These are phyloP conservation scores for Nevesoporus exiguus DNA, from an alignment of 768 basidiomycete species.

Conservation along the genomic window DNA sequence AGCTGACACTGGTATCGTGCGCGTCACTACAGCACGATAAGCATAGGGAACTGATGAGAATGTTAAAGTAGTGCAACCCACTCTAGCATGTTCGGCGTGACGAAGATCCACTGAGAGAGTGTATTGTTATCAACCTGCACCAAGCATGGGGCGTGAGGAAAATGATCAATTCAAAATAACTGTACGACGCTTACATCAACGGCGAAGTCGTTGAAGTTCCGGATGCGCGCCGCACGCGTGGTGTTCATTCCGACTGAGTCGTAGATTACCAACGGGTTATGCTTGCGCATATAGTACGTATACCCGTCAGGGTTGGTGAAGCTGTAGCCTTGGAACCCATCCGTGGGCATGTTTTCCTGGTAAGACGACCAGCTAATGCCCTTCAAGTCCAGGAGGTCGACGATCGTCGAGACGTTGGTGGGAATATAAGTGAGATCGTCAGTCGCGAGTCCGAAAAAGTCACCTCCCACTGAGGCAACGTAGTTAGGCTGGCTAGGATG, in stretches of 20 bases:
- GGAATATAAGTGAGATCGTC: slow-evolving; percentile 24
- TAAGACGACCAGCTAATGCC: slow-evolving; percentile 59
- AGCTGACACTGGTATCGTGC: slow-evolving; percentile 56
- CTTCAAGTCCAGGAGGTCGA: slow-evolving; percentile 56
- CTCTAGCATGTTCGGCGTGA: slow-evolving; percentile 55
- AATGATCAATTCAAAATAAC: background rate
- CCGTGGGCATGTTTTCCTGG: slow-evolving; percentile 52
- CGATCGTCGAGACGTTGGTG: slow-evolving; percentile 51
- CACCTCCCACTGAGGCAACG: background rate
- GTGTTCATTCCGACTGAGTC: slow-evolving; percentile 45
- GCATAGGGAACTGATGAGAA: background rate
- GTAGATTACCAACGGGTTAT: slow-evolving; percentile 49
- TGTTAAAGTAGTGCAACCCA: slow-evolving; percentile 2
- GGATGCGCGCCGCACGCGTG: slow-evolving; percentile 39
- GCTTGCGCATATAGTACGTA: slow-evolving; percentile 45
- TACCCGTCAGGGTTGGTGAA: slow-evolving; percentile 17
- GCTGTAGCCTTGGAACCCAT: slow-evolving; percentile 44
- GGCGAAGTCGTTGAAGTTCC: slow-evolving; percentile 62
- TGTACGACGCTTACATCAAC: slow-evolving; percentile 38
- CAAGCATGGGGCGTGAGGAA: background rate
- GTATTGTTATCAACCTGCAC: slow-evolving; percentile 33
- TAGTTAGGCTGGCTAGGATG: slow-evolving; percentile 64
- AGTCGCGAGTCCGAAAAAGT: background rate
- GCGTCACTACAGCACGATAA: slow-evolving; percentile 43
- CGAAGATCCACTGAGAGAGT: slow-evolving; percentile 57